Base-by-base conservation (phyloP, 352 stramenopile genomes). In the Phytophthora pini region DNA sequence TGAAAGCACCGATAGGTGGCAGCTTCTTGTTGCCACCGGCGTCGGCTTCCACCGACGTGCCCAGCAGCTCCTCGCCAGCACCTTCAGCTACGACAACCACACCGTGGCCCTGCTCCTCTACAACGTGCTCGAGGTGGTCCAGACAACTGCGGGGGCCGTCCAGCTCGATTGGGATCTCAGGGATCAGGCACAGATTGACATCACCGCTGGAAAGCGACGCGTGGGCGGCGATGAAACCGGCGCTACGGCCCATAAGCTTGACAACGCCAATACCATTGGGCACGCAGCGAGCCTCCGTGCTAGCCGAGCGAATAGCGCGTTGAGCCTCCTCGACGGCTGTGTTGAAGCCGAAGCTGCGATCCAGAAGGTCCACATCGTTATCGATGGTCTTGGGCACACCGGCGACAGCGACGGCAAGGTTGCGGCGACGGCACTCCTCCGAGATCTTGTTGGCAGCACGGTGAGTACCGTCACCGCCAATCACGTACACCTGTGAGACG, bases 381-480 rank as follows among this genome's bases (percentile, higher is more conserved):
- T 99, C 97, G 61, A 99, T 99, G 4, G 97, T 99, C 87, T 99
- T 99, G 20, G 98, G 98, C 66, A 99, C 97, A 57, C 98, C 96
- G 20, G 95, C 95, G 13, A 99, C 93, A 7, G 96, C 83, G 26
- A 99, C 88, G 56, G 98, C 94, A 29, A 99, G 72, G 44, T 89
- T 85, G 54, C 88, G 74, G 32, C 59, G 68, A 44, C 76, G 75
- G 56, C 84, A 95, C 65, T 91, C 88, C 45, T 94, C 80, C 45
- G 84, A 81, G 39, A 97, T 89, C 59, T 90, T 92, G 82, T 98
- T 98, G 17, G 97, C 97, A 36, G 94, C 97, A 52, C 97, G 90
- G 80, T 99, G 97, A 12, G 97, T 99, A 52, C 98, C 98, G 70
- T 99, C 97, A 47, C 98, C 98, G 57, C 98, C 97, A 74, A 99